Base-by-base conservation (phyloP, 2,329 filamentous ascomycete genomes). In the Exophiala phaeomuriformis region DNA sequence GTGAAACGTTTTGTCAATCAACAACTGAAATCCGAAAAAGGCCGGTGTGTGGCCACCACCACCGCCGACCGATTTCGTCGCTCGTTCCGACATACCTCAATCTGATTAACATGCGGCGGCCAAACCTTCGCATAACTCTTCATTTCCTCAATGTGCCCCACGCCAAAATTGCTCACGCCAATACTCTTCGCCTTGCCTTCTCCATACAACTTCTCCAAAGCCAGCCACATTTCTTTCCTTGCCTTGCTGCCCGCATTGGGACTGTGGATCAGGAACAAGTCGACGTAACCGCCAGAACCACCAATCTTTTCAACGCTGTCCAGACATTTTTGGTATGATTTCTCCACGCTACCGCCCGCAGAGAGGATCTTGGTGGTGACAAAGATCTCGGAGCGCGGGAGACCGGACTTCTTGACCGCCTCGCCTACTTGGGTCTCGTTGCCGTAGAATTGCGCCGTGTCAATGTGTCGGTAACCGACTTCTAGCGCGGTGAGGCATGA, bases 51-150 rank as follows among this genome's bases (percentile, higher is more conserved):
- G 19, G 19, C 19, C 19, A 19, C 19, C 19, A 19, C 19, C 19
- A 19, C 19, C n/a, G n/a, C n/a, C n/a, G n/a, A n/a, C n/a, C n/a
- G n/a, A n/a, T n/a, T n/a, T n/a, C n/a, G n/a, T n/a, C n/a, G n/a
- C n/a, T n/a, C n/a, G n/a, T n/a, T n/a, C n/a, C n/a, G 7, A 48
- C 74, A 66, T 66, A 84, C 83, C 77, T 86, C 83, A 58, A 88
- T 81, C 67, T 89, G 86, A 64, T 88, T 87, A 4, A 86, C 82
- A 42, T 80, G 77, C n/a, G 85, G 85, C 46, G 84, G 84, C 77
- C 79, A 86, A 2, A 79, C 70, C 44, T 76, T 77, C n/a, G 83
- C 83, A 66, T 81, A 84, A 30, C 68, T 66, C 67, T 80, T 83
- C 72, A 88, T 75, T 67, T 85, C 82, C 64, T 88, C 79, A 28